Evolutionary conservation across 805 yeast genomes (phyloP), one percentile per base, ranked within the genome.

Genomic region (Myxozyma geophila): DNA sequence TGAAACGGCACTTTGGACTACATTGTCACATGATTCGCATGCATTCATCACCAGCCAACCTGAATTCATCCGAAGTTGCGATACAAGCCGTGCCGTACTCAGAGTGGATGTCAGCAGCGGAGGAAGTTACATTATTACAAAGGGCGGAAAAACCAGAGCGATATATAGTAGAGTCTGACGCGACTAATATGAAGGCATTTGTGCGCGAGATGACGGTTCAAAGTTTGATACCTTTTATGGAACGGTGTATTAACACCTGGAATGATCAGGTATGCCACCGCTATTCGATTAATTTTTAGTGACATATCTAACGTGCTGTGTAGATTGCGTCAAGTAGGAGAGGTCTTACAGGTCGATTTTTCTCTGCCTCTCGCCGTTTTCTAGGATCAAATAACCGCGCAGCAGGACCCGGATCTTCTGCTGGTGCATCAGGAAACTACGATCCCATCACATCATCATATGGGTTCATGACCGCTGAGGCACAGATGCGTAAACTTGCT

Each of bases 221-320:
- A 67, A 76, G 77, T 53, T 76, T 89, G 62, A 79, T 90, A 0
- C 96, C 98, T 0, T 92, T 86, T 74, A 90, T 95, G 97, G 92
- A 90, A 72, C 77, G 83, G 60, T 88, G 90, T 71, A 83, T 91
- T n/a, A 79, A 87, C 40, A 74, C 83, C 13, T 92, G 98, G 98
- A 92, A 87, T 64, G 97, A 92, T 70, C 89, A 86, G 44, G 57
- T 53, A 23, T 19, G 48, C 41, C 10, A n/a, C 7, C 10, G 8
- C 21, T 43, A 43, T 13, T 19, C 15, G n/a, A 39, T 12, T 4
- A 15, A 15, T 39, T 39, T 39, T 39, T 12, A 12, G 41, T 39
- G n/a, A 12, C n/a, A 39, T 39, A 15, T 15, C 13, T 15, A 39
- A 39, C 9, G 10, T 7, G 17, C 33, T n/a, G 15, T 35, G 43